These are phyloP conservation scores for Hymenoscyphus linearis DNA, from an alignment of 2,329 filamentous ascomycete species.

Conservation along the genomic window DNA sequence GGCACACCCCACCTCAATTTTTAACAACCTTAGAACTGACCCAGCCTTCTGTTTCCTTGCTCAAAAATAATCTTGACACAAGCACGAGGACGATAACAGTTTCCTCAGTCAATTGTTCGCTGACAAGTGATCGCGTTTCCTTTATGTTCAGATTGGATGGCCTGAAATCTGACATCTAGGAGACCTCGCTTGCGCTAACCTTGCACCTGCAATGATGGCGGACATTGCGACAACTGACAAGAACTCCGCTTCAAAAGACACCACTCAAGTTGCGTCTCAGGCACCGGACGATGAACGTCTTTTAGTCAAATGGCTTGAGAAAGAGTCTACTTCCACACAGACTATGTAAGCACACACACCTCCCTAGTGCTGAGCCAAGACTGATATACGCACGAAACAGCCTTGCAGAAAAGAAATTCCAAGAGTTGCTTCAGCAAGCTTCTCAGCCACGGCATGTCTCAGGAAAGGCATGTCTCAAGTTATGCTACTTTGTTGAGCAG, in stretches of 20 bases:
- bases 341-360: conserved; percentile 32
- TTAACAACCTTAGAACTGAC: background rate
- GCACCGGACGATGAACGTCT: conserved; percentile 23
- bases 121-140: background rate
- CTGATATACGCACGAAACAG: conserved; percentile 11
- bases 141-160: background rate
- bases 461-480: conserved; percentile 52
- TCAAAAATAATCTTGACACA: background rate
- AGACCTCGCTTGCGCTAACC: background rate
- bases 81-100: background rate
- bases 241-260: background rate
- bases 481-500: conserved; percentile 58
- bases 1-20: background rate
- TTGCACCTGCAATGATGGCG: background rate
- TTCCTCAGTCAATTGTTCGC: background rate
- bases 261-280: background rate
- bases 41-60: background rate
- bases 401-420: conserved; percentile 19
- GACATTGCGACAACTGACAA: background rate
- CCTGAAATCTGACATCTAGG: background rate
- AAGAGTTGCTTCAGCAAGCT: conserved; percentile 24
- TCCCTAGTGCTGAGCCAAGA: conserved; percentile 14
- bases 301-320: conserved; percentile 39
- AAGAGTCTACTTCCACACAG: conserved; percentile 34
- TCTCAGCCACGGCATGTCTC: conserved; percentile 48